Evolutionary conservation across 2,329 filamentous ascomycete genomes (phyloP), one percentile per base, ranked within the genome.

Genomic region (Iodosphaeria phyllophila): DNA sequence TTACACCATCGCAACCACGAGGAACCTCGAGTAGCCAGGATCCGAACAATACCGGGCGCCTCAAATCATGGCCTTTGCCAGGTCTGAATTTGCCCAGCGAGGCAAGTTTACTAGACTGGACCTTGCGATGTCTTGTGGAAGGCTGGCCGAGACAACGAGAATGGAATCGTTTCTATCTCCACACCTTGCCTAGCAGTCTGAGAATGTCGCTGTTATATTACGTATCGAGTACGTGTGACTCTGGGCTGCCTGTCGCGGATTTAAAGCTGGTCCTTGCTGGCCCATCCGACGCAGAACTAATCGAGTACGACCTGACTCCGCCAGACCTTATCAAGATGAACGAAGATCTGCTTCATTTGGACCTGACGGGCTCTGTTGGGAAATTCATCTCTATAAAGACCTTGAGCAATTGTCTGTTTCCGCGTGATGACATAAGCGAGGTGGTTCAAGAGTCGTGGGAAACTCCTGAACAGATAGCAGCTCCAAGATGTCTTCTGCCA

Each of bases 131-230:
- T 23, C 52, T 73, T 33, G 64, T 56, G 4, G 34, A 42, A 3
- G 55, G 67, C 31, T 74, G 68, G 68, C 50, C 54, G 10, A 50
- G 58, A 26, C 61, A 71, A 33, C 49, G 52, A 13, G 49, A 55
- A 18, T 71, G 65, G 44, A 60, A 70, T 38, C 56, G 52, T 29
- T 58, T 69, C 32, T 58, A 69, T 38, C 44, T 74, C 22, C 62
- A 60, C 29, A 55, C 56, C 20, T 37, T 74, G 19, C 65, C 66
- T 5, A 60, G 52, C 19, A 54, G 58, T 28, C 35, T 71, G 18
- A 57, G 66, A 29, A 49, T 55, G 17, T 51, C 57, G 8, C 42
- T 74, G 12, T 42, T 72, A 18, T 52, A 56, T 17, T 59, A 61
- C 29, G 39, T 72, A 15, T 55, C 56, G 18, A 43, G 52, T 2